Percentiles rank a stretch among this genome's conserved stretches.
These are phyloP conservation scores for Phoma sp. DNA, from an alignment of 2,329 filamentous ascomycete species.

Conservation along the genomic window DNA sequence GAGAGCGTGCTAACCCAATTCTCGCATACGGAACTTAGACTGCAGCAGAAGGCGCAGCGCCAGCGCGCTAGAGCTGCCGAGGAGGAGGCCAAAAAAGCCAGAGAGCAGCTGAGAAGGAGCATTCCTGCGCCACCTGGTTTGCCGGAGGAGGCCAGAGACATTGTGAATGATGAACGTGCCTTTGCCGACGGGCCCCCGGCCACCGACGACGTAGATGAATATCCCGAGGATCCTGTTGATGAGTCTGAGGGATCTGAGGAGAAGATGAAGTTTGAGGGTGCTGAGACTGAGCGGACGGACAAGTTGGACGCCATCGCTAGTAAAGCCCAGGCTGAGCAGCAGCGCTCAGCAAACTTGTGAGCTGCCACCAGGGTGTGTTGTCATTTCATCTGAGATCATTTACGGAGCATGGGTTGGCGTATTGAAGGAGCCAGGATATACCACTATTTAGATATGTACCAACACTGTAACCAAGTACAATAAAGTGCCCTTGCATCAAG, in stretches of 20 bases:
- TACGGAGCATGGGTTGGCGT: constrained; percentile 14
- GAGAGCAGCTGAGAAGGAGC: not conserved
- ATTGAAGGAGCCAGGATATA: constrained; percentile 1
- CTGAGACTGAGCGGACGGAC: no score
- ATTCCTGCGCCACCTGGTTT: constrained; percentile 13
- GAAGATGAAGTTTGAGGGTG: no score
- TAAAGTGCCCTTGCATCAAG: not conserved
- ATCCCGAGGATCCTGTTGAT: constrained; percentile 25
- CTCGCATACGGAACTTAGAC: constrained; percentile 45
- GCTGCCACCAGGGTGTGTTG: no score
- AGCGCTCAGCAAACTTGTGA: not conserved
- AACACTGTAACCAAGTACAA: constrained; percentile 4
- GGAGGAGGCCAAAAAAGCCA: constrained; percentile 11
- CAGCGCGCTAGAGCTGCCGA: constrained; percentile 3
- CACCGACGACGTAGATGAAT: constrained; percentile 23
- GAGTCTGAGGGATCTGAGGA: not conserved
- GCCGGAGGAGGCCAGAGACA: constrained; percentile 20
- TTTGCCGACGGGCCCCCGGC: constrained; percentile 3
- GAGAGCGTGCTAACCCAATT: constrained; percentile 66
- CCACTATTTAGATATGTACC: constrained; percentile 9
- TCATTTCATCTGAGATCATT: not conserved
- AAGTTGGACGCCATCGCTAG: not conserved
- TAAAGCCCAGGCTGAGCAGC: not conserved
- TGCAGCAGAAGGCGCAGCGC: constrained; percentile 10
- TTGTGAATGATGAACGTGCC: constrained; percentile 23